These are phyloP conservation scores for Saccharomycopsis sp. DNA, from an alignment of 805 yeast species.

Conservation along the genomic window DNA sequence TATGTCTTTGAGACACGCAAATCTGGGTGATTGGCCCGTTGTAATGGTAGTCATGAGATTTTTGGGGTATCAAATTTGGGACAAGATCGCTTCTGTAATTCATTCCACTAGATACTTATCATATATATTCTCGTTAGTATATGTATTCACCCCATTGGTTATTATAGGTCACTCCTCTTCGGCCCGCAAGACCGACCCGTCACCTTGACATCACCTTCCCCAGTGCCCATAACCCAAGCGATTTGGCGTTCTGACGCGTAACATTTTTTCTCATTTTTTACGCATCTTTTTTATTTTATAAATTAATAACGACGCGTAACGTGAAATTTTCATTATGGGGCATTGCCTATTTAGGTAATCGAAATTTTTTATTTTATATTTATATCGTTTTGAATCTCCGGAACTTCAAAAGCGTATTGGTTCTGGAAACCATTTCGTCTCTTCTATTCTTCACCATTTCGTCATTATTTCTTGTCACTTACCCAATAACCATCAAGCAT, in stretches of 20 bases:
- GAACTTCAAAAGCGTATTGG: background rate
- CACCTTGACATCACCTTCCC: too few species aligned
- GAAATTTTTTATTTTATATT: conserved; percentile 24
- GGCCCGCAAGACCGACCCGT: too few species aligned
- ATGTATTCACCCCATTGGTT: too few species aligned
- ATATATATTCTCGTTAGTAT: too few species aligned
- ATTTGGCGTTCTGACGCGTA: background rate
- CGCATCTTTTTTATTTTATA: too few species aligned
- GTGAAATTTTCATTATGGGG: background rate
- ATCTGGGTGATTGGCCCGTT: too few species aligned
- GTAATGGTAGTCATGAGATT: too few species aligned
- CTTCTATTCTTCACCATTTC: background rate
- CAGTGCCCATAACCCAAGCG: too few species aligned
- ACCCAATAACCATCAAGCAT: background rate
- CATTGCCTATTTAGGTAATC: conserved; percentile 15
- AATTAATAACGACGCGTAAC: background rate
- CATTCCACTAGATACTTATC: too few species aligned
- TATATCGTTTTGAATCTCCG: background rate
- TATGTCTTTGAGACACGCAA: too few species aligned
- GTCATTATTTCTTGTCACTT: background rate
- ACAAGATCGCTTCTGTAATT: too few species aligned
- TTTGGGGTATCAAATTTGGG: too few species aligned
- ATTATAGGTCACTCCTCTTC: background rate
- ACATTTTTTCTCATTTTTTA: background rate
- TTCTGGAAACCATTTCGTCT: background rate